These are phyloP conservation scores for Pseudoscleropodium purum DNA, from an alignment of 225 moss, liverwort and hornwort genomes.

Conservation along the genomic window DNA sequence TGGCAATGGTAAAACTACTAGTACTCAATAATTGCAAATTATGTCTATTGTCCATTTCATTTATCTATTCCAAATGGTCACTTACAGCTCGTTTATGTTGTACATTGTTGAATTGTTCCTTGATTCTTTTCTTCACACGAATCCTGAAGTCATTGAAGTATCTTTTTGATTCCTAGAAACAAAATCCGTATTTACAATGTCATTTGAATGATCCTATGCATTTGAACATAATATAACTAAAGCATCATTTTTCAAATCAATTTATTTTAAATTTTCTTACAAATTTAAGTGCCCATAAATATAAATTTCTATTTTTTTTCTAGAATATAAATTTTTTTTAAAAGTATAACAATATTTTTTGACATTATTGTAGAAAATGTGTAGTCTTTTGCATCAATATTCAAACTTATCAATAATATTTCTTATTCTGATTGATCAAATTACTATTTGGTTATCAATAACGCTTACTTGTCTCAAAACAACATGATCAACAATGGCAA, in stretches of 20 bases:
- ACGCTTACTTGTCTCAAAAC: conserved; percentile 14
- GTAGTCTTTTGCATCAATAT: not conserved
- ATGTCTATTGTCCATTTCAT: fast-evolving
- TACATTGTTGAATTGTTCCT: not conserved
- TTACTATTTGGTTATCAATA: not conserved
- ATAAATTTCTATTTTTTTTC: too few relatives aligned
- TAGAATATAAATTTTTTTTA: not conserved
- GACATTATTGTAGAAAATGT: too few relatives aligned
- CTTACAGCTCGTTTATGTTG: conserved; percentile 30
- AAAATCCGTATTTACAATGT: not conserved
- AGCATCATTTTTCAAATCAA: not conserved
- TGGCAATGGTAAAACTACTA: too few relatives aligned
- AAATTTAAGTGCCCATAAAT: not conserved
- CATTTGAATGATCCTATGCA: not conserved
- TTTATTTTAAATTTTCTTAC: not conserved
- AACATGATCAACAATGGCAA: not conserved
- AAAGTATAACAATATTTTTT: not conserved
- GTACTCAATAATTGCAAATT: fast-evolving
- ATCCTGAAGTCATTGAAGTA: not conserved
- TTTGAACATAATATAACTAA: not conserved
- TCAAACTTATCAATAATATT: not conserved
- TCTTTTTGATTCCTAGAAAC: conserved; percentile 20
- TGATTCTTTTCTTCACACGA: not conserved
- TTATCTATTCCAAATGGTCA: not conserved
- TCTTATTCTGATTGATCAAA: too few relatives aligned